A percentile compares a stretch with the other conserved stretches of the same genome.
Evolutionary conservation across 2,329 filamentous ascomycete genomes (phyloP).

Genomic region (Nothophoma quercina): DNA sequence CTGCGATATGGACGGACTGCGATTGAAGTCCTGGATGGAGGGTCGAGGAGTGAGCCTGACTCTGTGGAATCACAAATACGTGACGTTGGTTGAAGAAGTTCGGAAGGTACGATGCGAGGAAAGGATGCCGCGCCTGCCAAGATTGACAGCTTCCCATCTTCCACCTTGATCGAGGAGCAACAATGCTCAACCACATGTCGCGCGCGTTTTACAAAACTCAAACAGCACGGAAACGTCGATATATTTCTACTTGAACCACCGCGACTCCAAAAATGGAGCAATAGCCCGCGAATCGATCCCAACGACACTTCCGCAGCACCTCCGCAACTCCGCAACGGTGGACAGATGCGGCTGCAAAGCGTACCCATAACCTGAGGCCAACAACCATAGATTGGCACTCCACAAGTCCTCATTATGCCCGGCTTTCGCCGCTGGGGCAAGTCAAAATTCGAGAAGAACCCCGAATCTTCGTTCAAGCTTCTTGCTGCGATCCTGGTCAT

Average conservation of each 20-base stretch:
- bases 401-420: slow-evolving; percentile 35
- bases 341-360: slow-evolving; percentile 35
- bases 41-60: no score
- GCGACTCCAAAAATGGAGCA: not conserved
- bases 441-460: slow-evolving; percentile 49
- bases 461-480: slow-evolving; percentile 53
- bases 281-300: not conserved
- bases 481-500: slow-evolving; percentile 51
- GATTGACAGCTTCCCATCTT: slow-evolving; percentile 13
- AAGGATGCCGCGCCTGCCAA: slow-evolving; percentile 14
- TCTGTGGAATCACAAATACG: no score
- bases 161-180: slow-evolving; percentile 3
- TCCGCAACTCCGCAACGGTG: slow-evolving; percentile 26
- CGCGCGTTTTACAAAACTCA: not conserved
- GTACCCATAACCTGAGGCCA: slow-evolving; percentile 27
- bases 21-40: no score
- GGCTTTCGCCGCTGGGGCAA: slow-evolving; percentile 48
- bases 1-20: no score
- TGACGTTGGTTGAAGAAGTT: not conserved
- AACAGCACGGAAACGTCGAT: not conserved
- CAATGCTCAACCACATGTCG: slow-evolving; percentile 8
- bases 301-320: slow-evolving; percentile 17
- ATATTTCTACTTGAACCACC: not conserved
- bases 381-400: slow-evolving; percentile 17
- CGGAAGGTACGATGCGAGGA: not conserved